Evolutionary conservation across 805 yeast genomes (phyloP).

Genomic region (Pichia insulana): DNA sequence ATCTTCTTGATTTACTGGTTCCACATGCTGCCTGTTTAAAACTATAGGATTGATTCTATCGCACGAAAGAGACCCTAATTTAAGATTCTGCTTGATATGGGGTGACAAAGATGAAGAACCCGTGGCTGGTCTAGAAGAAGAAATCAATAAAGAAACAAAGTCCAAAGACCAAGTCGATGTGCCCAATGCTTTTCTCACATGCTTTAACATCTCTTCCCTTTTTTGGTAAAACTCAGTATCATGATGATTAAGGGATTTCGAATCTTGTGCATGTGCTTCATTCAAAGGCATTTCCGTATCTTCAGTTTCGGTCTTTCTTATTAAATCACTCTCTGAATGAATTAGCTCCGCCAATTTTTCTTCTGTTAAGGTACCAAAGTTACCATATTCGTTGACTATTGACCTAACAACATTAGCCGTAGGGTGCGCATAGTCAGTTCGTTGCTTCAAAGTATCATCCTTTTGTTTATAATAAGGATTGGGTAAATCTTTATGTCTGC

Average conservation of each 20-base stretch:
- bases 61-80: constrained; percentile 63
- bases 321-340: constrained; percentile 14
- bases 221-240: constrained; percentile 38
- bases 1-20: constrained; percentile 14
- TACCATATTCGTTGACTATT: constrained; percentile 19
- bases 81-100: constrained; percentile 61
- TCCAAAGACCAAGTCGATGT: constrained; percentile 86
- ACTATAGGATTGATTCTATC: constrained; percentile 29
- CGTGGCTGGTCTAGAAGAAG: constrained; percentile 75
- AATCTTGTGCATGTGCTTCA: constrained; percentile 11
- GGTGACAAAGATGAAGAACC: constrained; percentile 87
- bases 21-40: constrained; percentile 13
- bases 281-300: constrained; percentile 12
- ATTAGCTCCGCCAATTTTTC: constrained; percentile 42
- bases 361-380: constrained; percentile 53
- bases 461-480: constrained; percentile 9
- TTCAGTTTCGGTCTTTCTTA: constrained; percentile 9
- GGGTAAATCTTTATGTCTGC: constrained; percentile 9
- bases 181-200: constrained; percentile 63
- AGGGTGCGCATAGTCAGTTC: constrained; percentile 16
- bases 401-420: constrained; percentile 9
- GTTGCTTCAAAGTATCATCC: not conserved
- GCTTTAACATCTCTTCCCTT: constrained; percentile 43
- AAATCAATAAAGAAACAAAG: constrained; percentile 73
- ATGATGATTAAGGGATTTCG: constrained; percentile 1